Percentiles rank a stretch among this genome's conserved stretches.
These are phyloP conservation scores for Metschnikowia gelsemii DNA, from an alignment of 805 yeast genomes.

Conservation along the genomic window DNA sequence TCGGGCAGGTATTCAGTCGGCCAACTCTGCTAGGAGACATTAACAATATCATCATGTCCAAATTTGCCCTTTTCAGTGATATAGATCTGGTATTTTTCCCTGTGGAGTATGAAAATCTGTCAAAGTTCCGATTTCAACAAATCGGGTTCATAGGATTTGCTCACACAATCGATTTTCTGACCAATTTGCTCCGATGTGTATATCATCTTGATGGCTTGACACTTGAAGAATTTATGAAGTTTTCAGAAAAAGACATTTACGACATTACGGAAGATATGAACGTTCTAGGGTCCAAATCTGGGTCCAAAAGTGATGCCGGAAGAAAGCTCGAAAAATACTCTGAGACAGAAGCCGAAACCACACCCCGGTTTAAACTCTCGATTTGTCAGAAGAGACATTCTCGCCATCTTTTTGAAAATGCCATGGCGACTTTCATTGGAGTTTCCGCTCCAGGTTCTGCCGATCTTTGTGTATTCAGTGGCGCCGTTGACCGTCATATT, in stretches of 20 bases:
- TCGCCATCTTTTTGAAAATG: conserved; percentile 22
- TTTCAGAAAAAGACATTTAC: conserved; percentile 34
- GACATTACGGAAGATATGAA: conserved; percentile 16
- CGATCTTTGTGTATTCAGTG: background rate
- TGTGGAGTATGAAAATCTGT: conserved; percentile 29
- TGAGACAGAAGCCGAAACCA: background rate
- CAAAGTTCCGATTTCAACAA: conserved; percentile 33
- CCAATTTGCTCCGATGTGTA: conserved; percentile 49
- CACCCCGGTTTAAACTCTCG: conserved; percentile 24
- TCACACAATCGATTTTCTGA: conserved; percentile 32
- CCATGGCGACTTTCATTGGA: background rate
- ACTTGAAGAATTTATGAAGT: conserved; percentile 46
- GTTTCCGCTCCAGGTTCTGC: too few relatives aligned
- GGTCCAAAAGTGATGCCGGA: too few relatives aligned
- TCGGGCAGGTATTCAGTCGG: conserved; percentile 54
- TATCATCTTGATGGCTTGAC: conserved; percentile 46
- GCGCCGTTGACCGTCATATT: background rate
- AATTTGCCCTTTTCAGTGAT: conserved; percentile 48
- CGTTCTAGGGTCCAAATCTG: too few relatives aligned
- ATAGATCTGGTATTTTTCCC: conserved; percentile 58
- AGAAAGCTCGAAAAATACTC: background rate
- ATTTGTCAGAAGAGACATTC: conserved; percentile 41
- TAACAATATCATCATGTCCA: conserved; percentile 36
- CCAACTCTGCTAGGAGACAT: conserved; percentile 14
- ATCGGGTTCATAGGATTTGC: conserved; percentile 52